Evolutionary conservation across 2,329 filamentous ascomycete genomes (phyloP), one percentile per base, ranked within the genome.

Genomic region (Ceratocystis cubensis): DNA sequence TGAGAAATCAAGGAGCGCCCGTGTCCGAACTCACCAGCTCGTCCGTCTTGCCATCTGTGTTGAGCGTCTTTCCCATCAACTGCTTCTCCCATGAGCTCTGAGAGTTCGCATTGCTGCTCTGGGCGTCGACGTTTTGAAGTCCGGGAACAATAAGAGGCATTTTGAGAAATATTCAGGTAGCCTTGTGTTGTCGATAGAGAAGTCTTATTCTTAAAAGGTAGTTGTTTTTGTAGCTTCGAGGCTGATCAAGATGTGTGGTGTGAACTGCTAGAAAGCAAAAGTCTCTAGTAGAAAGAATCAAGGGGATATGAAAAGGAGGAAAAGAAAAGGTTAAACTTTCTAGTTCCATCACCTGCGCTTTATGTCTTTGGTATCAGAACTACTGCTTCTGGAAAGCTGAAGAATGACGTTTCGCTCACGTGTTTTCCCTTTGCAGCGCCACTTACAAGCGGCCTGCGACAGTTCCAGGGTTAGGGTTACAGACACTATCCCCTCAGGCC

Each of bases 91-190:
- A 87, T 71, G 84, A 78, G 68, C 83, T 77, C 45, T 79, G 82
- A 75, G 79, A 78, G 73, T 76, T 37, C 2, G 33, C 72, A 30
- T 57, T 5, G 69, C 73, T 73, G 50, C 77, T 74, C 7, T 65
- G 59, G 22, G 48, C 61, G 3, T 37, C 44, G 69, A 75, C 76
- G 69, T 75, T 77, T 69, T 78, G 84, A 71, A 85, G 75, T 72
- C 81, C 82, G 66, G 84, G 83, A 20, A 85, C 79, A 71, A 87
- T 79, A 75, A 87, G 84, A 82, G 84, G 84, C 84, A 87, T 85
- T 76, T n/a, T 74, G 68, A 17, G 15, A 15, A 25, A 30, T 15
- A 17, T 53, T 15, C 22, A 20, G 46, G 30, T 20, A n/a, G 46
- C 30, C 7, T 20, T 22, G 25, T 33, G 25, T 17, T 56, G 20